Percentiles rank a stretch among this genome's conserved stretches.
Evolutionary conservation across 768 basidiomycete genomes (phyloP).

Genomic region (Amanita jacksonii): DNA sequence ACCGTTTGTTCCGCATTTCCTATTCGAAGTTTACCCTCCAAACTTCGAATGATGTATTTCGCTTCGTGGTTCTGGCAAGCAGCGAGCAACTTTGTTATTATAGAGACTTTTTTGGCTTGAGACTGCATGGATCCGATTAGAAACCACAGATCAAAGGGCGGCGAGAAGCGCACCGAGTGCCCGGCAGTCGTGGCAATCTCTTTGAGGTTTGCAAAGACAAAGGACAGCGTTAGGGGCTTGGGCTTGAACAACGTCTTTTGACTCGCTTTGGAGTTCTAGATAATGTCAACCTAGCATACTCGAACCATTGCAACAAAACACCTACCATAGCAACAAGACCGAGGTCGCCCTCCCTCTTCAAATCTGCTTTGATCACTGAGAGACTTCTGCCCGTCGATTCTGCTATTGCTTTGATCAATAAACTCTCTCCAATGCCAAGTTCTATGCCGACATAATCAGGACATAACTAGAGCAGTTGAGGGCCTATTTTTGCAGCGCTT

Average conservation of each 20-base stretch:
- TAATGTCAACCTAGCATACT: no score
- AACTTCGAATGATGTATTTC: slow-evolving; percentile 90
- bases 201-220: slow-evolving; percentile 81
- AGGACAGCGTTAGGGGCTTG: slow-evolving; percentile 79
- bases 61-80: slow-evolving; percentile 89
- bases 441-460: slow-evolving; percentile 95
- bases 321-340: slow-evolving; percentile 83
- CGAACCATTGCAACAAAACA: not conserved
- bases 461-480: slow-evolving; percentile 49
- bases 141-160: not conserved
- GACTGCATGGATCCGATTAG: slow-evolving; percentile 41
- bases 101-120: slow-evolving; percentile 89
- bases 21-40: slow-evolving; percentile 96
- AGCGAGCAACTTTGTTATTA: slow-evolving; percentile 90
- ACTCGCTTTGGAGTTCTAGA: slow-evolving; percentile 82
- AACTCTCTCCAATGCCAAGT: slow-evolving; percentile 90
- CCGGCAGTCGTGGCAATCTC: slow-evolving; percentile 86
- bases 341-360: slow-evolving; percentile 92
- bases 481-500: not conserved
- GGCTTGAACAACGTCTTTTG: slow-evolving; percentile 94
- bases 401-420: slow-evolving; percentile 90
- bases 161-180: slow-evolving; percentile 48
- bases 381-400: slow-evolving; percentile 89
- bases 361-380: slow-evolving; percentile 76
- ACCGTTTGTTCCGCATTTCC: slow-evolving; percentile 95